Evolutionary conservation across 1,284 basidiomycete species (phyloP), one percentile per base, ranked within the genome.

Genomic region (Melampsora americana): DNA sequence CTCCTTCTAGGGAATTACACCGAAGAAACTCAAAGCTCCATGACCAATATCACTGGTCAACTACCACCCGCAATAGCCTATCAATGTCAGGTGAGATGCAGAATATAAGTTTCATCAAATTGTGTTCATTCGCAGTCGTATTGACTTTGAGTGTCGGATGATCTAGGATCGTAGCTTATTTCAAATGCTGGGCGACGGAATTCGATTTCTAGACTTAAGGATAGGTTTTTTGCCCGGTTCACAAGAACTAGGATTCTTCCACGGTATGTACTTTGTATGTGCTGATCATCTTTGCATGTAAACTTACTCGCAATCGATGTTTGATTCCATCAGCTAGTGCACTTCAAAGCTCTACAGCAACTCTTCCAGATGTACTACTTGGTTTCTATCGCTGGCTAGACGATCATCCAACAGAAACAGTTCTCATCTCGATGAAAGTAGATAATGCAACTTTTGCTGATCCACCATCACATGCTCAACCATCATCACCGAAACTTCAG

Each of bases 361-460:
- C 74, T 26, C 66, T 80, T 12, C 77, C 79, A 18, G 79, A 80
- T 62, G 78, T 79, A 5, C 61, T 80, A 26, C 78, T 78, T 67
- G 80, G 80, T 26, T 70, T 80, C 12, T 80, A 80, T 66, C 69
- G 79, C 60, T 80, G 79, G 75, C 73, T 80, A n/a, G 79, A 80
- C 64, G 50, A 77, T 20, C 79, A 80, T 73, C 79, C 79, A 14
- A 78, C 78, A 11, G 80, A 80, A 72, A 79, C 79, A 14, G 46
- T 80, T 20, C 65, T 80, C 11, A 71, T 80, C 11, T 80, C 80
- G 2, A 66, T 80, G 39, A 80, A 64, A 71, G 75, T 44, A 16
- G 73, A 75, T 46, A 75, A 75, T 42, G 65, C 65, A 30, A 67
- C 65, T 32, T 75, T 62, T 48, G 56, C 50, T 2, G 42, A 59